Evolutionary conservation across 2,329 filamentous ascomycete genomes (phyloP), one percentile per base, ranked within the genome.

Genomic region (Xylaria sp.): DNA sequence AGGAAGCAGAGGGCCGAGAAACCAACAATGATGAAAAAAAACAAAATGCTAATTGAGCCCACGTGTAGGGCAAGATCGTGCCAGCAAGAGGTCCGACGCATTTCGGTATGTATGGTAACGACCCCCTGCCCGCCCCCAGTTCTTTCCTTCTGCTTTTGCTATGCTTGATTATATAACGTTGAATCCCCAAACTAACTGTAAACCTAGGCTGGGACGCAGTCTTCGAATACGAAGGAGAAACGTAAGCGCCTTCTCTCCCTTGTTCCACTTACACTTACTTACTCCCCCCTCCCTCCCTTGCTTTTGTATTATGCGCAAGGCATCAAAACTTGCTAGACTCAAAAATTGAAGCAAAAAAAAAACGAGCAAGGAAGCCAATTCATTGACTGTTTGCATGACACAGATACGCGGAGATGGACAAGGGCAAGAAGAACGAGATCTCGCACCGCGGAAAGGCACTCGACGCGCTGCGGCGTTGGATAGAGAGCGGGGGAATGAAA

Each of bases 341-440:
- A 9, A 12, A 44, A 8, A n/a, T n/a, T 29, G 29, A 29, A 44
- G 37, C 13, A 5, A 27, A 51, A n/a, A 2, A 40, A 16, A 37
- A 5, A 10, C 0, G 13, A 29, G 37, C 8, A 25, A 37, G 4
- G 4, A 54, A 37, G 5, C 51, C 5, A 32, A 40, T 55, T 54
- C 25, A 60, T n/a, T 13, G 51, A 9, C 4, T 4, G 51, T 27
- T 18, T 12, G 21, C 4, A 35, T 5, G 3, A 16, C 21, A 71
- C 53, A 92, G 89, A 2, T 92, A 97, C 79, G 96, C 96, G 32
- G 96, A 99, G 83, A 99, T 99, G 96, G 92, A 93, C 60, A 94
- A 92, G 81, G 82, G 79, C 10, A 88, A 90, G 78, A 97, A 97
- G 89, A 99, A 98, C 83, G 89, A 90, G 77, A 93, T 99, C 76